Conservation (phyloP, 2,329 filamentous ascomycete species). For the Phialemonium atrogriseum region DNA sequence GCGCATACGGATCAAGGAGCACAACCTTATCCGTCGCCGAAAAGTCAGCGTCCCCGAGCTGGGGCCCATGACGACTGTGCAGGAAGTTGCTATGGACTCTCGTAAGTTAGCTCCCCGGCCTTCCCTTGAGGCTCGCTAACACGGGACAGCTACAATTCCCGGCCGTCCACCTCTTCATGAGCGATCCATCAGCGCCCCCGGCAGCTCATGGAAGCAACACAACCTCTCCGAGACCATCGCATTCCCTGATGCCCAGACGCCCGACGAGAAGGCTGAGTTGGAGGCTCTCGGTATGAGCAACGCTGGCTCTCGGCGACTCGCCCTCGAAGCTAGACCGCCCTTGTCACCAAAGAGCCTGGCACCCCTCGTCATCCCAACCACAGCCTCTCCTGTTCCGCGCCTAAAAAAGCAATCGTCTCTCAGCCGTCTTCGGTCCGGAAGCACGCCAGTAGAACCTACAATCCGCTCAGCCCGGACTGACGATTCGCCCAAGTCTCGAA, state of each 20-base stretch:
- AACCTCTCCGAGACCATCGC: conserved; percentile 28
- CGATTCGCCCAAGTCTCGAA: conserved; percentile 36
- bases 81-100: conserved; percentile 61
- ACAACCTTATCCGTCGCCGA: conserved; percentile 47
- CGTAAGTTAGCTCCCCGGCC: conserved; percentile 39
- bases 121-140: conserved; percentile 3
- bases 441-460: conserved; percentile 30
- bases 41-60: conserved; percentile 58
- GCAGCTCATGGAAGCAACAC: conserved; percentile 38
- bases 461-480: conserved; percentile 33
- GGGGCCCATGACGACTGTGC: conserved; percentile 60
- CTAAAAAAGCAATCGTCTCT: conserved; percentile 31
- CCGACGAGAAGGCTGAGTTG: conserved; percentile 25
- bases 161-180: conserved; percentile 57
- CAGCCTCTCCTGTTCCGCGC: conserved; percentile 20
- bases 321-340: conserved; percentile 23
- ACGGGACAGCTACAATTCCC: conserved; percentile 52
- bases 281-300: conserved; percentile 10
- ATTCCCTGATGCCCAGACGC: conserved; percentile 19
- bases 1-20: conserved; percentile 48
- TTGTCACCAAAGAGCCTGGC: conserved; percentile 45
- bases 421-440: conserved; percentile 37
- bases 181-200: conserved; percentile 55
- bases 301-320: conserved; percentile 11
- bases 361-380: conserved; percentile 47